Base-by-base conservation (phyloP, 305 asterid genomes). In the Fraxinus sp. region DNA sequence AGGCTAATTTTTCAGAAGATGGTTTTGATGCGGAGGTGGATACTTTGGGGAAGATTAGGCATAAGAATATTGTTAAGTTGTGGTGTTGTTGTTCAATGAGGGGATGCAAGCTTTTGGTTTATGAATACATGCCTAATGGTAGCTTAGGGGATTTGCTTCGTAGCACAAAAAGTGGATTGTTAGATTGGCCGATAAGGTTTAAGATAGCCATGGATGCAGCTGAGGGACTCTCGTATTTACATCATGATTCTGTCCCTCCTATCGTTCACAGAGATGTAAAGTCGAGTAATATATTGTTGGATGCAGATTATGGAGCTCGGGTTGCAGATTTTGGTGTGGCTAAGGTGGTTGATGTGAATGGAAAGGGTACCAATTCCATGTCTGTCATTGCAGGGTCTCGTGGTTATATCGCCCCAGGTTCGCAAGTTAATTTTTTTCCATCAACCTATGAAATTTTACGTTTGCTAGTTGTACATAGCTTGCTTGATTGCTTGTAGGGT, bases 391-490 rank as follows among this genome's bases (percentile, higher is more conserved):
- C 98, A n/a, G 99, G 99, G 1, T 96, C 99, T 76, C 89, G 97
- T 77, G 99, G 99, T 3, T 96, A 96, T 86, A 94, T 96, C 64
- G 99, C 99, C 18, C 99, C 99, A 85, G 99, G 98, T 96, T 77
- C 76, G 93, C 86, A 13, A 10, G n/a, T 70, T 28, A 7, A 16
- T 68, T 16, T 32, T 14, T 24, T 68, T 26, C 41, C 8, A 7
- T 37, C 9, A 8, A 0, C 20, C 10, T 49, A 22, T 71, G 71
- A 26, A 33, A 35, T 18, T 75, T 10, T 16, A 9, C 0, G 11
- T 0, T 41, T 6, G 22, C 26, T 76, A 37, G 22, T 76, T 76
- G 46, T 74, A 66, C 70, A 22, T 22, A 62, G 71, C 71, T 62
- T 22, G 28, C 71, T n/a, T 59, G 70, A 59, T 59, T 59, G 30